A percentile compares a stretch with the other conserved stretches of the same genome.
Conservation (phyloP, 805 yeast genomes). For the Starmerella bacillaris region DNA sequence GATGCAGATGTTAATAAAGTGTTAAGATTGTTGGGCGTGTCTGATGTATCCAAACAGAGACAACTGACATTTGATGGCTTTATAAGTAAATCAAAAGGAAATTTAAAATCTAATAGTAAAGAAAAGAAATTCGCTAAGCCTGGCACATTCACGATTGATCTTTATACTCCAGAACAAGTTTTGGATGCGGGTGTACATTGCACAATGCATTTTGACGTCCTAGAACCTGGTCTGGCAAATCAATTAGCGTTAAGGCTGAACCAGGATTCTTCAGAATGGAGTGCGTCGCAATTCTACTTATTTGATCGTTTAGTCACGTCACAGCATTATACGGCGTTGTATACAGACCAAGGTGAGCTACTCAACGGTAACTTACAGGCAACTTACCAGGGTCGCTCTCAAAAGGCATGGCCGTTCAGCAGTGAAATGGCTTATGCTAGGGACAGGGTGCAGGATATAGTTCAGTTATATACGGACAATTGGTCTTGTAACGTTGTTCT, state of each 20-base stretch:
- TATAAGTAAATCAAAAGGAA: too few relatives aligned
- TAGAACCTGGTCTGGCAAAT: conserved; percentile 36
- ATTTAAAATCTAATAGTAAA: too few relatives aligned
- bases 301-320: conserved; percentile 47
- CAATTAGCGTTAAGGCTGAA: conserved; percentile 28
- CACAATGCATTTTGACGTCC: conserved; percentile 32
- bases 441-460: conserved; percentile 25
- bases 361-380: conserved; percentile 11
- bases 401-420: conserved; percentile 23
- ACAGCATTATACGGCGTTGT: conserved; percentile 33
- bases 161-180: conserved; percentile 37
- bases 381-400: conserved; percentile 27
- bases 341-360: conserved; percentile 18
- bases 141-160: conserved; percentile 16
- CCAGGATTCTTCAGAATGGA: conserved; percentile 27
- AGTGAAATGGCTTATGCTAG: conserved; percentile 28
- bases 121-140: neutral
- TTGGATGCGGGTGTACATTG: conserved; percentile 29
- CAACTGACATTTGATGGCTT: conserved; percentile 11
- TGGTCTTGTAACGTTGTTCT: conserved; percentile 43
- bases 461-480: conserved; percentile 24
- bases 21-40: conserved; percentile 25
- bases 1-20: conserved; percentile 34
- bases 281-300: conserved; percentile 34
- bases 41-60: conserved; percentile 6